Conservation (phyloP, 306 rosid genomes). For the Vicia sativa region DNA sequence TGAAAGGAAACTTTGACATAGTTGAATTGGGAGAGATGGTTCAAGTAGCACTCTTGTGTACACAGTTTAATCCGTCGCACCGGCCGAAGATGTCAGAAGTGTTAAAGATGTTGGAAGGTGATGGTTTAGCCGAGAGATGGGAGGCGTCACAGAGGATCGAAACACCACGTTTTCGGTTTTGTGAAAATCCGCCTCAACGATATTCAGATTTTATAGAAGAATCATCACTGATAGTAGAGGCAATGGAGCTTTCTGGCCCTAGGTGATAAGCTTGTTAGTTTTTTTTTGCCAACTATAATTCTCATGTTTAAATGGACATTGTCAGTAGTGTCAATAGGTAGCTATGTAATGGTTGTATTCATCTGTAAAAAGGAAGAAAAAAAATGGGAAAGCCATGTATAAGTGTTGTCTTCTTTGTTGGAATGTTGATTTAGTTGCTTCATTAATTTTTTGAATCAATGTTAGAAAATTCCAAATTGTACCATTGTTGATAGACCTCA, state of each 20-base stretch:
- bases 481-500: neutral
- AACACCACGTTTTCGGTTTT: conserved; percentile 63
- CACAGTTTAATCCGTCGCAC: conserved; percentile 86
- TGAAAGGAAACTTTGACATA: conserved; percentile 66
- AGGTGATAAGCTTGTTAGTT: conserved; percentile 63
- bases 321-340: conserved; percentile 55
- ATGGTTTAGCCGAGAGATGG: conserved; percentile 98
- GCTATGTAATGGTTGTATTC: conserved; percentile 57
- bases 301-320: conserved; percentile 40
- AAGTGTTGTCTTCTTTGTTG: conserved; percentile 43
- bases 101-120: conserved; percentile 95
- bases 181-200: conserved; percentile 72
- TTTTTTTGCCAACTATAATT: conserved; percentile 15
- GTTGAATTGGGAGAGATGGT: conserved; percentile 92
- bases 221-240: conserved; percentile 88
- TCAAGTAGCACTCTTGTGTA: conserved; percentile 87
- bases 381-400: conserved; percentile 52
- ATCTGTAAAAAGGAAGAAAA: conserved; percentile 56
- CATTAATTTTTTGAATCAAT: conserved; percentile 38
- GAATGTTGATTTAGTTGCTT: conserved; percentile 41
- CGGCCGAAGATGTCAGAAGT: conserved; percentile 97
- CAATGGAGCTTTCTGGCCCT: conserved; percentile 99
- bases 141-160: conserved; percentile 86
- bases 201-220: conserved; percentile 92
- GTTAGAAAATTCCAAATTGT: conserved; percentile 28